Conservation (phyloP, 1,284 basidiomycete species). For the Leccinum pachyderme region DNA sequence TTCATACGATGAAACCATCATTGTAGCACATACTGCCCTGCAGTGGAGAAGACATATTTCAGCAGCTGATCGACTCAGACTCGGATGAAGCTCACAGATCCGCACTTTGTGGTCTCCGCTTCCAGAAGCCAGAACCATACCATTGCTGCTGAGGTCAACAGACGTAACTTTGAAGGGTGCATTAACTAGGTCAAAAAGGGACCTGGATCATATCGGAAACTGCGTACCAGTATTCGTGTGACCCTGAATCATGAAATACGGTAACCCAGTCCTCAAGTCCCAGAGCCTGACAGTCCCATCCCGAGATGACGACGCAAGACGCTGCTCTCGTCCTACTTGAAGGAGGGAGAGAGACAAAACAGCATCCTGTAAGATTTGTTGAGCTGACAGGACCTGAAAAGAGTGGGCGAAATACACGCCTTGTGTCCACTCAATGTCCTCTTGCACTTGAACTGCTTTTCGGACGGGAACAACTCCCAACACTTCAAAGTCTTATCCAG, state of each 20-base stretch:
- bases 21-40: slow-evolving; percentile 31
- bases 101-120: slow-evolving; percentile 85
- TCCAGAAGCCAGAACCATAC: slow-evolving; percentile 77
- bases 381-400: neutral
- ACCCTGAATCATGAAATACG: slow-evolving; percentile 36
- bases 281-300: slow-evolving; percentile 35
- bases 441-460: slow-evolving; percentile 28
- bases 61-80: slow-evolving; percentile 24
- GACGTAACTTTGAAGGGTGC: slow-evolving; percentile 64
- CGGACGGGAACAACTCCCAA: slow-evolving; percentile 28
- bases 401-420: slow-evolving; percentile 9
- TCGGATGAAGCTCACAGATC: slow-evolving; percentile 53
- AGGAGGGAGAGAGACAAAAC: slow-evolving; percentile 31
- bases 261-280: slow-evolving; percentile 31
- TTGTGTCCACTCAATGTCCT: slow-evolving; percentile 32
- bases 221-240: slow-evolving; percentile 35
- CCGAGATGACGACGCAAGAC: slow-evolving; percentile 34
- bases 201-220: slow-evolving; percentile 23
- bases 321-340: slow-evolving; percentile 35
- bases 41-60: slow-evolving; percentile 10
- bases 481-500: slow-evolving; percentile 28
- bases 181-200: slow-evolving; percentile 10
- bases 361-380: slow-evolving; percentile 25
- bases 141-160: slow-evolving; percentile 79
- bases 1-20: slow-evolving; percentile 14